phyloP scores from a whole-genome alignment of 2,329 filamentous ascomycete species.

The Metarhizium sp. region DNA sequence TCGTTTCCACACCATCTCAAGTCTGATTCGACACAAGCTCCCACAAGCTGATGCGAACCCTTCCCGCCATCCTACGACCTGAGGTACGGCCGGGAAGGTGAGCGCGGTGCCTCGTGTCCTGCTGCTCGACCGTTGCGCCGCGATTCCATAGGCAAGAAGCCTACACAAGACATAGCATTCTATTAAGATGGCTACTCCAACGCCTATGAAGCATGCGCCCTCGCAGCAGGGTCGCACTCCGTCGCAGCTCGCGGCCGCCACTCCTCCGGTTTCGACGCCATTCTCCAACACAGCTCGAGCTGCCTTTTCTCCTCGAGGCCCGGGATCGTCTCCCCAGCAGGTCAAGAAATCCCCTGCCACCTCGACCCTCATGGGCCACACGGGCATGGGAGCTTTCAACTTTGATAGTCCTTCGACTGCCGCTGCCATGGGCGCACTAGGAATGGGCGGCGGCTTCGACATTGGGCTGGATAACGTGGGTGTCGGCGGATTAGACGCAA shows the following conservation, averaged over 20 bases:
- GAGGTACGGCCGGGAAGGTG: not conserved
- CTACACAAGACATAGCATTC: not conserved
- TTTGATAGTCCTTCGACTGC: slow-evolving; percentile 58
- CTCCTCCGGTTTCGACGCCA: slow-evolving; percentile 58
- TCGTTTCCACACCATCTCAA: not conserved
- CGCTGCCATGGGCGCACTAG: slow-evolving; percentile 48
- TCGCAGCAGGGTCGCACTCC: slow-evolving; percentile 35
- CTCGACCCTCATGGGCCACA: slow-evolving; percentile 37
- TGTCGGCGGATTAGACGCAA: slow-evolving; percentile 35
- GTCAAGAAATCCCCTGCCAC: slow-evolving; percentile 55
- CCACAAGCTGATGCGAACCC: not conserved
- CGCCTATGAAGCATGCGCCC: slow-evolving; percentile 35
- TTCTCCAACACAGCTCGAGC: slow-evolving; percentile 49
- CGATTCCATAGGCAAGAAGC: not conserved
- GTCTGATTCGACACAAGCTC: not conserved
- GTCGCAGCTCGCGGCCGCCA: slow-evolving; percentile 46
- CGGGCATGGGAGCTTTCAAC: slow-evolving; percentile 37
- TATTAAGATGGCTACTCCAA: slow-evolving; percentile 37
- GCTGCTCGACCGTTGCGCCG: not conserved
- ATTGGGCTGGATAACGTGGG: slow-evolving; percentile 42
- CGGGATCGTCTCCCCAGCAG: slow-evolving; percentile 53
- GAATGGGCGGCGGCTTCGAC: slow-evolving; percentile 40
- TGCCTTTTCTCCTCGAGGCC: slow-evolving; percentile 50
- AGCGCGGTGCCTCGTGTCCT: not conserved
- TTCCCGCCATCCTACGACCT: not conserved